A percentile compares a stretch with the other conserved stretches of the same genome.
Conservation (phyloP, 2,329 filamentous ascomycete species). For the Claviceps cyperi region DNA sequence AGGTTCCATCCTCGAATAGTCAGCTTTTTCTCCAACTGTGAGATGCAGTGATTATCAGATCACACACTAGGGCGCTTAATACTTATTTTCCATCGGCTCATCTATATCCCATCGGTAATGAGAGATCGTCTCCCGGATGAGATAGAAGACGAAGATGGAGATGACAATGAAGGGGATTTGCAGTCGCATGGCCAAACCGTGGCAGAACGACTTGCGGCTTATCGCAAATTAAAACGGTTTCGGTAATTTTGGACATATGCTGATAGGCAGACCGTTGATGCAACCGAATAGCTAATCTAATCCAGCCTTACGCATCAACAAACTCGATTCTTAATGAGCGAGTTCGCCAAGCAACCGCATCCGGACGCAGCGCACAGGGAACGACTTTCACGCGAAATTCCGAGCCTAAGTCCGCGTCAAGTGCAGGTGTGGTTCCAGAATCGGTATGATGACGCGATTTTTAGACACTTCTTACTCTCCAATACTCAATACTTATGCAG, state of each 20-base stretch:
- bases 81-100: background rate
- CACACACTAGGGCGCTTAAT: background rate
- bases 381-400: slow-evolving; percentile 75
- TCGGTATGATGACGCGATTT: slow-evolving; percentile 41
- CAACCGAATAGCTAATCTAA: slow-evolving; percentile 17
- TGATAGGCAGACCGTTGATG: background rate
- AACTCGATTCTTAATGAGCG: slow-evolving; percentile 94
- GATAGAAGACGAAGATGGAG: slow-evolving; percentile 43
- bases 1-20: background rate
- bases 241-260: slow-evolving; percentile 34
- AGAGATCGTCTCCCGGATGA: slow-evolving; percentile 19
- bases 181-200: slow-evolving; percentile 33
- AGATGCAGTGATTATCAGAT: background rate
- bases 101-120: background rate
- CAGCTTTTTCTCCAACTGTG: background rate
- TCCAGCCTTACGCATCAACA: slow-evolving; percentile 82
- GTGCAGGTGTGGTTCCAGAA: slow-evolving; percentile 99
- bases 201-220: slow-evolving; percentile 41
- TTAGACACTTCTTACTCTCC: background rate
- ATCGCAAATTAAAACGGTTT: slow-evolving; percentile 65
- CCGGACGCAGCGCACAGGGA: slow-evolving; percentile 86
- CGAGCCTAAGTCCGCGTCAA: slow-evolving; percentile 78
- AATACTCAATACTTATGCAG: background rate
- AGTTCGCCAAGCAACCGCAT: slow-evolving; percentile 89
- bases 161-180: slow-evolving; percentile 25